Conservation (phyloP, 176 grass and related monocot species). For the Guadua angustifolia region DNA sequence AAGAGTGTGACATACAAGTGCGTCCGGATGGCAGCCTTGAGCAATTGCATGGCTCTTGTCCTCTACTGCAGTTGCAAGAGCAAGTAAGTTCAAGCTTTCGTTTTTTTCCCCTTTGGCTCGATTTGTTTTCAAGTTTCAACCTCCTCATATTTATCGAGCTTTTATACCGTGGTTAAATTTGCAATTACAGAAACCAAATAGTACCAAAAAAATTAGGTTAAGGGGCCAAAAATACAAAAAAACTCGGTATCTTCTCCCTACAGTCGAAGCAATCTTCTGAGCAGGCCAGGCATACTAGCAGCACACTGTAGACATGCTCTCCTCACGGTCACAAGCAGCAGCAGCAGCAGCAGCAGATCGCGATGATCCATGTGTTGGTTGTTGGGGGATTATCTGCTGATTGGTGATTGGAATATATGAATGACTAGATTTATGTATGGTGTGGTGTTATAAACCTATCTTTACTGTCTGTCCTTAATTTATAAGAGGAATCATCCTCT, state of each 20-base stretch:
- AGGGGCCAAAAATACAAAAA: too few relatives aligned
- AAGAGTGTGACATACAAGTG: neutral
- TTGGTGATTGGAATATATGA: neutral
- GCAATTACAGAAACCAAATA: too few relatives aligned
- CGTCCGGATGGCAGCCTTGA: neutral
- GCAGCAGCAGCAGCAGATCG: neutral
- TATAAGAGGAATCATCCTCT: neutral
- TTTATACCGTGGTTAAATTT: too few relatives aligned
- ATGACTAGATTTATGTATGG: neutral
- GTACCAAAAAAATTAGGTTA: too few relatives aligned
- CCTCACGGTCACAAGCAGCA: neutral
- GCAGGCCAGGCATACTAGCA: neutral
- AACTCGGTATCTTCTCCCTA: too few relatives aligned
- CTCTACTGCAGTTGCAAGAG: too few relatives aligned
- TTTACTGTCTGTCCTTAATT: neutral
- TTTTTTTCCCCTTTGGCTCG: too few relatives aligned
- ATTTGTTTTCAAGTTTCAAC: too few relatives aligned
- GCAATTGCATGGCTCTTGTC: neutral
- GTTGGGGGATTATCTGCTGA: conserved; percentile 9
- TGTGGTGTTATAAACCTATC: neutral
- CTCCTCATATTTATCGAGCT: too few relatives aligned
- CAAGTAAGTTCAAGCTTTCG: too few relatives aligned
- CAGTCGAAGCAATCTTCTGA: neutral
- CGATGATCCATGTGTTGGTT: conserved; percentile 14
- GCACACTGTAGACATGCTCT: neutral